Conservation (phyloP, 169 alveolate species). For the Eimeria falciformis region DNA sequence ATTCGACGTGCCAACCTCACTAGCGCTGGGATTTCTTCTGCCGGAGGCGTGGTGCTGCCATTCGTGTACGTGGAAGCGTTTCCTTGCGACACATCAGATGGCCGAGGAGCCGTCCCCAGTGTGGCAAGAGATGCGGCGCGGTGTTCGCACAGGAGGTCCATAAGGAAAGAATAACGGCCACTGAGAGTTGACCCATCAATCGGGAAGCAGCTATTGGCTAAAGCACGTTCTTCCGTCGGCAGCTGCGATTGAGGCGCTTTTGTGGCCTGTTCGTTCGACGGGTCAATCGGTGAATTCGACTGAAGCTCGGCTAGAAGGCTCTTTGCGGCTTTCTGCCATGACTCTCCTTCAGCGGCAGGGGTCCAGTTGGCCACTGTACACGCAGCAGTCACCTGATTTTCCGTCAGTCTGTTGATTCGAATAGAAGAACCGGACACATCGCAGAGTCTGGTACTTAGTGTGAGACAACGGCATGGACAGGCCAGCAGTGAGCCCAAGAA, state of each 20-base stretch:
- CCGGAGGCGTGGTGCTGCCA: neutral
- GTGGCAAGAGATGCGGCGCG: slow-evolving; percentile 36
- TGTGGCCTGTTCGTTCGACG: neutral
- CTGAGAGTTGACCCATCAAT: too few relatives aligned
- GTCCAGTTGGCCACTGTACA: slow-evolving; percentile 43
- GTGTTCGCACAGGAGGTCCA: slow-evolving; percentile 22
- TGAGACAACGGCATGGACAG: slow-evolving; percentile 49
- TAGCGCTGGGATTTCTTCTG: neutral
- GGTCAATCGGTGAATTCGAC: neutral
- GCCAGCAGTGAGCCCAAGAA: slow-evolving; percentile 64
- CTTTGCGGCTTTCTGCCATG: slow-evolving; percentile 22
- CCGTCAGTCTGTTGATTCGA: neutral
- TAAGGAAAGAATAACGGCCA: slow-evolving; percentile 16
- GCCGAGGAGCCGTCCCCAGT: neutral
- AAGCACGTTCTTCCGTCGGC: neutral
- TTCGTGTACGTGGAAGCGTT: too few relatives aligned
- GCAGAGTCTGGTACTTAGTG: neutral
- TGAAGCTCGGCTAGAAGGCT: slow-evolving; percentile 30
- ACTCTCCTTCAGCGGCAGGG: slow-evolving; percentile 28
- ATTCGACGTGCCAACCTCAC: slow-evolving; percentile 31
- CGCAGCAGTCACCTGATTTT: neutral
- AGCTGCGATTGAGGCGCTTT: neutral
- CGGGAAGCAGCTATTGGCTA: neutral
- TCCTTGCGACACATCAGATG: neutral
- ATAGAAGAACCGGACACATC: neutral